Base-by-base conservation (phyloP, 768 basidiomycete species). In the Phanerodontia chrysosporium region DNA sequence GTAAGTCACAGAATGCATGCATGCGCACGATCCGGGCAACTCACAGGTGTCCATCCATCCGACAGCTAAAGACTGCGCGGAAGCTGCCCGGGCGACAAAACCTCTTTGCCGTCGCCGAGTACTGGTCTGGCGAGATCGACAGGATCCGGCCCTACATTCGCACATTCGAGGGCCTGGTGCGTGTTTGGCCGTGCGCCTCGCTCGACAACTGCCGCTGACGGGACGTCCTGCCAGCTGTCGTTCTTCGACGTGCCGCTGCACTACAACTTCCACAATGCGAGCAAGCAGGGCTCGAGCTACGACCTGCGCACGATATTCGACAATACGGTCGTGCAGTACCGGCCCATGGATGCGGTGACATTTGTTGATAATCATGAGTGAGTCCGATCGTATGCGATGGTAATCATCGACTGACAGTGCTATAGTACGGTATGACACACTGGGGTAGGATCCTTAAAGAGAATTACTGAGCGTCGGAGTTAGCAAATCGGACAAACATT, bases 181-280 rank as follows among this genome's bases (percentile, higher is more conserved):
- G 30, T 24, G 27, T 8, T 8, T 21, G 16, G 25, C 16, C 30
- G 18, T 32, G 4, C 16, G 25, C 9, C 24, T 36, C 24, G 27
- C 5, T 2, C 7, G 32, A 7, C 32, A 35, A 22, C n/a, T 52
- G 51, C 53, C 28, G 21, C 42, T 44, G 61, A 13, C 55, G 28
- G 13, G 22, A 22, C 24, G 2, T 28, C 8, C 24, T 27, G 6
- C 35, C 71, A 96, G 87, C 84, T 89, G 12, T 80, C 93, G 0
- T 92, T 96, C 68, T 97, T 97, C 63, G 95, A 97, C 68, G 91
- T 92, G 7, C 92, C 92, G 21, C 77, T 98, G 22, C 95, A 98
- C 67, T 79, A 84, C 73, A 92, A 91, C 64, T 87, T 95, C 67
- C 78, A 87, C 66, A 76, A 80, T 59, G 95, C 95, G 13, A 90